phyloP scores from a whole-genome alignment of 148 eudicot genomes.

The Camellia japonica region DNA sequence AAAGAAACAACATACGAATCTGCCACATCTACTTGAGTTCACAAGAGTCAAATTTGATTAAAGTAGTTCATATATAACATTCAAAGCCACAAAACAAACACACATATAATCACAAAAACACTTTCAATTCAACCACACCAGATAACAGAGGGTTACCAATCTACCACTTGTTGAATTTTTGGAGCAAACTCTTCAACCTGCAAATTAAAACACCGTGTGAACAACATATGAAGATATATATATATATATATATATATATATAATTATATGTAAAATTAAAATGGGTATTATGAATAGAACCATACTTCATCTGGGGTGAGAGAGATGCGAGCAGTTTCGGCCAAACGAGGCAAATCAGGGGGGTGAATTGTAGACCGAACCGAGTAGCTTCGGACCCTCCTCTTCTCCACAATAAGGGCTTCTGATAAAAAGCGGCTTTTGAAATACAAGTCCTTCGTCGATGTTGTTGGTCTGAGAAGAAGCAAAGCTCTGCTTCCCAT shows the following conservation, averaged over 20 bases:
- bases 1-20: background rate
- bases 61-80: background rate
- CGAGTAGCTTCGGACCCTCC: conserved; percentile 19
- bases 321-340: conserved; percentile 80
- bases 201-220: background rate
- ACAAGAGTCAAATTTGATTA: background rate
- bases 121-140: no score
- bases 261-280: background rate
- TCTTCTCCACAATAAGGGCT: background rate
- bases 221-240: background rate
- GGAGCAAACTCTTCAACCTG: conserved; percentile 87
- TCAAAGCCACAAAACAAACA: background rate
- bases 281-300: background rate
- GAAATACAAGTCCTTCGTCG: conserved; percentile 8
- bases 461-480: conserved; percentile 18
- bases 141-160: conserved; percentile 44
- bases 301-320: conserved; percentile 70
- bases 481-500: conserved; percentile 33
- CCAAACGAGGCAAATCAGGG: conserved; percentile 70
- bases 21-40: background rate
- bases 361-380: conserved; percentile 48
- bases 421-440: conserved; percentile 15
- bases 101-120: background rate
- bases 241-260: background rate
- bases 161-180: conserved; percentile 79